Evolutionary conservation across 495 filamentous ascomycete species (phyloP).

Genomic region (Annulohypoxylon maeteangense): DNA sequence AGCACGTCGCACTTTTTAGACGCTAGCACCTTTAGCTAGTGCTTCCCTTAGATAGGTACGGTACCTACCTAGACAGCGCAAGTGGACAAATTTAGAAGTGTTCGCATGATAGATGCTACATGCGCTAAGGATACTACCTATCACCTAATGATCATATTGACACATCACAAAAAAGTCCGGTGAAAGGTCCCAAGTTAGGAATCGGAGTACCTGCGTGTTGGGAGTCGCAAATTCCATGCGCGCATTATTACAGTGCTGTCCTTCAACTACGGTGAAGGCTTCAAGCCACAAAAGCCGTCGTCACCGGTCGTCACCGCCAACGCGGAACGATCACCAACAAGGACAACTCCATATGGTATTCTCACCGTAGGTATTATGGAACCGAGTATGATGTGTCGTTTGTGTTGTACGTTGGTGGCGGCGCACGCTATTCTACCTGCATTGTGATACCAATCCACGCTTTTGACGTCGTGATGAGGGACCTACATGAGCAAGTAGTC

Average conservation of each 20-base stretch:
- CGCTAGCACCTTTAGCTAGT: not conserved
- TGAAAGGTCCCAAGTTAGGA: not conserved
- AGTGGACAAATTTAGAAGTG: not conserved
- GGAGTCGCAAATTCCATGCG: conserved; percentile 6
- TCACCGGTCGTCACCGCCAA: not conserved
- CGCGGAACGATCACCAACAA: not conserved
- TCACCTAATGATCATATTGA: conserved; percentile 3
- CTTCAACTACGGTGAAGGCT: not conserved
- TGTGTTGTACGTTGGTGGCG: not conserved
- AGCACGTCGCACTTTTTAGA: conserved; percentile 4
- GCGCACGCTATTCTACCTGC: not conserved
- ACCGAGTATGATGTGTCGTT: conserved; percentile 2
- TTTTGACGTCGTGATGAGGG: not conserved
- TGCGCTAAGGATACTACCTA: not conserved
- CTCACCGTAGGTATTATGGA: not conserved
- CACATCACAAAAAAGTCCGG: conserved; percentile 4
- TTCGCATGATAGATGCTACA: not conserved
- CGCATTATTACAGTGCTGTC: not conserved
- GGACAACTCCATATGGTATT: not conserved
- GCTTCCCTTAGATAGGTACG: not conserved
- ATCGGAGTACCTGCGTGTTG: conserved; percentile 10
- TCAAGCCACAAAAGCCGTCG: conserved; percentile 2
- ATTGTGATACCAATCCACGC: not conserved
- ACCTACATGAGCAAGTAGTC: not conserved
- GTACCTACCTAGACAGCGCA: not conserved